These are phyloP conservation scores for Populus hybrid DNA, from an alignment of 441 rosid genomes.

Conservation along the genomic window DNA sequence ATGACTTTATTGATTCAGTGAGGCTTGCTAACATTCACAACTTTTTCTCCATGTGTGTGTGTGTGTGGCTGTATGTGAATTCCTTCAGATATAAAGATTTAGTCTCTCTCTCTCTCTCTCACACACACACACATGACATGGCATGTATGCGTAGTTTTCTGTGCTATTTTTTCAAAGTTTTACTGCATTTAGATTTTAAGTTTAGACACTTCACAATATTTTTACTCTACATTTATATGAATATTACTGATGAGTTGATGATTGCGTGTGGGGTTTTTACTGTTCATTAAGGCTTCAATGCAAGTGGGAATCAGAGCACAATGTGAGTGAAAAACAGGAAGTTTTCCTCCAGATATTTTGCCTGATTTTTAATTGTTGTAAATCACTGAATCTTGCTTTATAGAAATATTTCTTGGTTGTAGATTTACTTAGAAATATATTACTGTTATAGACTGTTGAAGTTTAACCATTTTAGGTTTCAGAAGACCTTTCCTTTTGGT, in stretches of 20 bases:
- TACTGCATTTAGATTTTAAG: background rate
- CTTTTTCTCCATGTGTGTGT: background rate
- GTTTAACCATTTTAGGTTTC: background rate
- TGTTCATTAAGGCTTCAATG: background rate
- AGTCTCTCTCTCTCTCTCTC: background rate
- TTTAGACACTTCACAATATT: background rate
- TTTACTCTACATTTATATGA: background rate
- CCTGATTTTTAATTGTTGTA: background rate
- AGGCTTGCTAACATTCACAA: constrained; percentile 35
- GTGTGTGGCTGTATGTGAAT: background rate
- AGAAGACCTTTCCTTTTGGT: background rate
- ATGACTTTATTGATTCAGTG: constrained; percentile 92
- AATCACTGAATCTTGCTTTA: background rate
- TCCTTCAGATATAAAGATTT: background rate
- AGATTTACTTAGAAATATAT: background rate
- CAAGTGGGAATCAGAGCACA: constrained; percentile 1
- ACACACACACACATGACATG: too few relatives aligned
- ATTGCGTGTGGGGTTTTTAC: background rate
- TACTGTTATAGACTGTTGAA: background rate
- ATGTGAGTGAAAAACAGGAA: constrained; percentile 6
- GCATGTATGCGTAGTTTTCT: background rate
- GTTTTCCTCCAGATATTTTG: background rate
- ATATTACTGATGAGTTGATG: background rate
- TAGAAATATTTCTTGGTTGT: background rate
- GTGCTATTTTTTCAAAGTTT: background rate